Conservation (phyloP, 208 protist species). For the Leishmania arabica region DNA sequence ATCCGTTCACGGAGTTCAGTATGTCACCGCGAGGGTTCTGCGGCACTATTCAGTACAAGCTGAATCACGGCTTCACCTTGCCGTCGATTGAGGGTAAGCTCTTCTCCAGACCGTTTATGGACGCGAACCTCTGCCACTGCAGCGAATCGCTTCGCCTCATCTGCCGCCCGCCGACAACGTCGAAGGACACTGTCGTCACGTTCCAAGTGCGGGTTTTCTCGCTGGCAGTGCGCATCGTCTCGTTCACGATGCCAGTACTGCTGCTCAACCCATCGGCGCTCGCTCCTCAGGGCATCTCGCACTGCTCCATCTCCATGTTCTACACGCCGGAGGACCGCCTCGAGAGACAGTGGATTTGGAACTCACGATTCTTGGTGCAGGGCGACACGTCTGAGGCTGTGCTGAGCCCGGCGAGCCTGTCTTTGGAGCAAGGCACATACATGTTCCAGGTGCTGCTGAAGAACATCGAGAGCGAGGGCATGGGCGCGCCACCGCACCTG, state of each 20-base stretch:
- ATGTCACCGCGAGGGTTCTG: conserved; percentile 77
- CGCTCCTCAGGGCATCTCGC: conserved; percentile 28
- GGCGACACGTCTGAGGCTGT: conserved; percentile 37
- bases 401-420: conserved; percentile 26
- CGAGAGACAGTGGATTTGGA: conserved; percentile 60
- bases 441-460: conserved; percentile 36
- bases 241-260: conserved; percentile 27
- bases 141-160: conserved; percentile 35
- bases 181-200: conserved; percentile 21
- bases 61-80: conserved; percentile 59
- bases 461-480: conserved; percentile 39
- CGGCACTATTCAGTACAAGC: conserved; percentile 85
- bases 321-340: conserved; percentile 14
- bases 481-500: conserved; percentile 20
- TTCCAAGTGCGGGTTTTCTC: conserved; percentile 28
- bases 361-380: conserved; percentile 47
- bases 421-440: conserved; percentile 39
- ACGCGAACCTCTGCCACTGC: conserved; percentile 27
- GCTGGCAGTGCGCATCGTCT: conserved; percentile 29
- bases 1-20: conserved; percentile 70
- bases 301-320: conserved; percentile 39
- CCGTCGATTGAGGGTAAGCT: conserved; percentile 53
- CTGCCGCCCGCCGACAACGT: conserved; percentile 25
- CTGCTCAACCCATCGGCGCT: conserved; percentile 21
- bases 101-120: conserved; percentile 5